Base-by-base conservation (phyloP, 2,329 filamentous ascomycete genomes). In the Stagonosporopsis rhizophila region DNA sequence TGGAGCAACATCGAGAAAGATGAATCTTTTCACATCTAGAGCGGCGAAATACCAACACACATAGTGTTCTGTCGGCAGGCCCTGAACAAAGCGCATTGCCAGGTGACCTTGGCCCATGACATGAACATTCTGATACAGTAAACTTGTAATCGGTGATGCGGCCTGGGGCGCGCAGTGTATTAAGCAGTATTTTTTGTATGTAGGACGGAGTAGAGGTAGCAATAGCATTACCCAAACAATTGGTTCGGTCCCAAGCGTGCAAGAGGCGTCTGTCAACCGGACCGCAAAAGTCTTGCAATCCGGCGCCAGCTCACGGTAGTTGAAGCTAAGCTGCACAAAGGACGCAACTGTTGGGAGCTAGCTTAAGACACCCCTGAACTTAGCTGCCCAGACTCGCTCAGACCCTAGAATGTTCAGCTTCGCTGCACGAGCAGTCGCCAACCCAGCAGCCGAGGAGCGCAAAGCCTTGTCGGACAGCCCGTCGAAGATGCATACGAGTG, bases 91-190 rank as follows among this genome's bases (percentile, higher is more conserved):
- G 41, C 46, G 40, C 46, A 51, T 51, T 46, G 37, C 46, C 53
- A 56, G 53, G 53, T 51, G 53, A 56, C 41, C 38, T 25, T 56
- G 46, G 50, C 27, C 53, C 35, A 56, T 56, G 53, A 56, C 47
- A 56, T 56, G 53, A 56, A 51, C 46, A 46, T 56, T 56, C 52
- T 51, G 52, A 56, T 56, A 56, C 53, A 56, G 35, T 30, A 46
- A 37, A 42, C 51, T 56, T 56, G 41, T 56, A 56, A 51, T 51
- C 28, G 35, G 47, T 6, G 28, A 56, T 50, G 52, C 52, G 46
- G 53, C 53, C 53, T 51, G 53, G 53, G 53, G 53, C 53, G 28
- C 46, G 46, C 53, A 38, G 28, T 42, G 30, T 28, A 37, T 23
- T 39, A 44, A 20, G 35, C n/a, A 14, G 37, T 56, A 50, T 51